Base-by-base conservation (phyloP, 768 basidiomycete species). In the Porphyrellus cyaneotinctus region DNA sequence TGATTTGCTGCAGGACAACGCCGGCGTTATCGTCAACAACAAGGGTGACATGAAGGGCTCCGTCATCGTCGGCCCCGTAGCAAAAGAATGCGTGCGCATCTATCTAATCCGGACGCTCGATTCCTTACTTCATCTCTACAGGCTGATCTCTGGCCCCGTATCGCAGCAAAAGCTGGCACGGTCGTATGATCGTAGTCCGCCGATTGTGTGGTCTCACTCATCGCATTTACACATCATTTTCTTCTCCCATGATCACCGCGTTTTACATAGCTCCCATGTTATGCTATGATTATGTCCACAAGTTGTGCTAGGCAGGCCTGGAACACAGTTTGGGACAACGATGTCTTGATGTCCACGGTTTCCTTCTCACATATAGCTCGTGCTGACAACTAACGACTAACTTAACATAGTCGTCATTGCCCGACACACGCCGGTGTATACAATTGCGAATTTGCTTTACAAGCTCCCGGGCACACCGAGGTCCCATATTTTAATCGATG, bases 1-100 rank as follows among this genome's bases (percentile, higher is more conserved):
- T 15, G 9, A 5, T 11, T 9, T 11, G 15, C 11, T 42, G 17
- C 36, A 87, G 87, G 93, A 95, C 74, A 95, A 95, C 69, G 94
- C 93, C 38, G 93, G 94, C 72, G 94, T 95, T 50, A 95, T 95
- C 57, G 93, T 97, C 65, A 97, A 97, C 79, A 88, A 91, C 68
- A 97, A 97, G 82, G 95, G 95, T 65, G 97, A 99, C 79, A 99
- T 99, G 97, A 99, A 99, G 81, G 95, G 95, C 45, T 95, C 91
- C 47, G 91, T 91, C 55, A 95, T 97, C 69, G 91, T 93, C 32
- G 93, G 93, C 52, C 94, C 93, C 36, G 91, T 99, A 57, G 97
- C 95, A 77, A 99, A 98, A 84, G 95, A 97, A 91, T 98, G 97
- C 69, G 91, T 93, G 70, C 37, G 91, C 85, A 18, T 38, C 9